Base-by-base conservation (phyloP, 73 alveolate genomes). In the Tetrahymena malaccensis region DNA sequence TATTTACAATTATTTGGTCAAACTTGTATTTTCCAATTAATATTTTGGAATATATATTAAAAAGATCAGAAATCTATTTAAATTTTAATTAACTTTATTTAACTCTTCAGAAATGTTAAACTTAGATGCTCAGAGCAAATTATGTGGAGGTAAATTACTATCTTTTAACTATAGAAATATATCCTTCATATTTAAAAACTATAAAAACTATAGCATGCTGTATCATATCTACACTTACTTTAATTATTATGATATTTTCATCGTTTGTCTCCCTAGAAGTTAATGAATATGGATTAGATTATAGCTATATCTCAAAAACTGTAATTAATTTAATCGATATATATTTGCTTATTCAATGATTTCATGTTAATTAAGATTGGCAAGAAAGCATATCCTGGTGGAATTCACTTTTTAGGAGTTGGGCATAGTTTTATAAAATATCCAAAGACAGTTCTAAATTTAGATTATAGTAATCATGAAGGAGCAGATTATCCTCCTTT, bases 371-470 rank as follows among this genome's bases (percentile, higher is more conserved):
- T 70, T 31, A 27, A 70, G 89, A 70, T 70, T 22, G 89, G 89
- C 17, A 70, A 70, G 37, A 50, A 97, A 40, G 94, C 97, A 84
- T 98, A 97, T 96, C 96, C 97, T 43, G 97, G 99, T 93, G 99
- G 99, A 33, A 94, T 98, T 34, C 99, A 99, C 96, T 96, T 98
- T 93, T 95, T 99, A n/a, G 99, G 99, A 27, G 95, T 98, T 31
- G 99, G 99, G 33, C 99, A 98, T 96, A 96, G 99, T 6, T 98
- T 99, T 95, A 99, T 99, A 40, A 97, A 94, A 96, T 99, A 97
- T 95, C 99, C 99, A 85, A 97, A 98, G 44, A 98, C 99, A 19
- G 99, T 98, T n/a, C 98, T 97, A 89, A 98, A 98, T 56, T 97
- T 98, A 95, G 99, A 99, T 94, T 99, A 98, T 97, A 97, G 99